Evolutionary conservation across 345 rosid species (phyloP).

Genomic region (Combretum micranthum): DNA sequence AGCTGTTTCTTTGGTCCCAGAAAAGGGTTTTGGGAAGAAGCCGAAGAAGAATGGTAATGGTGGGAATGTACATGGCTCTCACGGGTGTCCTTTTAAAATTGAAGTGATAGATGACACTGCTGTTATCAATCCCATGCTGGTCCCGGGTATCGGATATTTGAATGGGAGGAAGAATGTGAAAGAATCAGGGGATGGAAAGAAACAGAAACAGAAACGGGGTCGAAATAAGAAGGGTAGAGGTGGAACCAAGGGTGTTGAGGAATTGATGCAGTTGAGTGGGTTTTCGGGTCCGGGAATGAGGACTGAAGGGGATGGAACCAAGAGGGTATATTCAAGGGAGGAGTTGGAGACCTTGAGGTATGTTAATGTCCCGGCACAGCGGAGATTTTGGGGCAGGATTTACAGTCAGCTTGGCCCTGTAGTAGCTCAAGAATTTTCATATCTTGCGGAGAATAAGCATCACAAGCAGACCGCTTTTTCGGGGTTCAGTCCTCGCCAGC

Average conservation of each 20-base stretch:
- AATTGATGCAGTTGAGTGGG: conserved; percentile 14
- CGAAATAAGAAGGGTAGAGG: conserved; percentile 19
- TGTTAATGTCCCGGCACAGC: conserved; percentile 44
- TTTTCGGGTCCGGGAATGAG: conserved; percentile 5
- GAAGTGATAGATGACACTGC: conserved; percentile 75
- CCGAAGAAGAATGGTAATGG: conserved; percentile 15
- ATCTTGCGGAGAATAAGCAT: conserved; percentile 34
- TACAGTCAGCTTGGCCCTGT: conserved; percentile 44
- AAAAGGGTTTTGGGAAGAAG: too few relatives aligned
- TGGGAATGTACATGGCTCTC: conserved; percentile 16
- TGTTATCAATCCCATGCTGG: conserved; percentile 37
- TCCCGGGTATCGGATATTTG: conserved; percentile 23
- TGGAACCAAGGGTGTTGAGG: conserved; percentile 11
- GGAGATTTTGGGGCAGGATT: conserved; percentile 50
- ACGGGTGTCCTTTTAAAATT: conserved; percentile 40
- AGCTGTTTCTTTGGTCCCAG: neutral
- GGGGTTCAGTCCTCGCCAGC: conserved; percentile 21
- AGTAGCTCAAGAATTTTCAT: conserved; percentile 45
- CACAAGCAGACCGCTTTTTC: conserved; percentile 20
- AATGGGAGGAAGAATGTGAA: conserved; percentile 19
- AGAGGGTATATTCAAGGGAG: conserved; percentile 40
- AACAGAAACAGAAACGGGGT: conserved; percentile 32
- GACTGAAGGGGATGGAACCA: conserved; percentile 8
- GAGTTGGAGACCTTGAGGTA: conserved; percentile 77
- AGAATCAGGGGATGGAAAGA: conserved; percentile 37